Evolutionary conservation across 2,329 filamentous ascomycete species (phyloP).

Genomic region (Apiospora phragmitis): DNA sequence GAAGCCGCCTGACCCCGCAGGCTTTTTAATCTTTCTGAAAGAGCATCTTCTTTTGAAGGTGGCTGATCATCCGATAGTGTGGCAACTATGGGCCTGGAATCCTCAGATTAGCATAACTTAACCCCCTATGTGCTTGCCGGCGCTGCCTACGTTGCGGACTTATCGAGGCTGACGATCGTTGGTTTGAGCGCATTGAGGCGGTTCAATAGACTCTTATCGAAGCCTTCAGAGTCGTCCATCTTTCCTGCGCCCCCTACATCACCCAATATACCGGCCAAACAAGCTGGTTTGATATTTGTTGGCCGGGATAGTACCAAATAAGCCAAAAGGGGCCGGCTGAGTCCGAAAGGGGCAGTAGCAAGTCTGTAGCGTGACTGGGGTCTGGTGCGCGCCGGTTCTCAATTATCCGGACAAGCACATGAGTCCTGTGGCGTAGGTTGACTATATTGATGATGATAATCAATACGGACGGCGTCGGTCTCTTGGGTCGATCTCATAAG

Average conservation of each 20-base stretch:
- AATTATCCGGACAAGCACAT: background rate
- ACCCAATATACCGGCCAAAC: background rate
- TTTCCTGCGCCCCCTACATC: background rate
- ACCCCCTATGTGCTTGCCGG: slow-evolving; percentile 16
- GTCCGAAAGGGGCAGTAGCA: background rate
- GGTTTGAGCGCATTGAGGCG: slow-evolving; percentile 55
- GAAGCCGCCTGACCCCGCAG: slow-evolving; percentile 43
- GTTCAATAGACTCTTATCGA: slow-evolving; percentile 51
- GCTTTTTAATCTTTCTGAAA: slow-evolving; percentile 52
- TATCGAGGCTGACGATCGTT: slow-evolving; percentile 35
- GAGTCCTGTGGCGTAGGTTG: background rate
- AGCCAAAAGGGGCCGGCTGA: background rate
- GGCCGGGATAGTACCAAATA: background rate
- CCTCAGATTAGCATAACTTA: slow-evolving; percentile 13
- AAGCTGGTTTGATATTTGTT: background rate
- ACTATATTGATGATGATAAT: background rate
- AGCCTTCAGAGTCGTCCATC: slow-evolving; percentile 23
- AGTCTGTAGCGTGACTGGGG: background rate
- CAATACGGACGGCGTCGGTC: background rate
- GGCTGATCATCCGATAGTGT: slow-evolving; percentile 44
- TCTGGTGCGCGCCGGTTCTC: background rate
- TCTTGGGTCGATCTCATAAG: background rate
- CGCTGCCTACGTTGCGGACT: slow-evolving; percentile 40
- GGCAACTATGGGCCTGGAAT: slow-evolving; percentile 28
- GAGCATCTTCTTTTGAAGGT: slow-evolving; percentile 49